Percentiles rank a stretch among this genome's conserved stretches.
Evolutionary conservation across 2,329 filamentous ascomycete genomes (phyloP).

Genomic region (Waltergamsia citrina): DNA sequence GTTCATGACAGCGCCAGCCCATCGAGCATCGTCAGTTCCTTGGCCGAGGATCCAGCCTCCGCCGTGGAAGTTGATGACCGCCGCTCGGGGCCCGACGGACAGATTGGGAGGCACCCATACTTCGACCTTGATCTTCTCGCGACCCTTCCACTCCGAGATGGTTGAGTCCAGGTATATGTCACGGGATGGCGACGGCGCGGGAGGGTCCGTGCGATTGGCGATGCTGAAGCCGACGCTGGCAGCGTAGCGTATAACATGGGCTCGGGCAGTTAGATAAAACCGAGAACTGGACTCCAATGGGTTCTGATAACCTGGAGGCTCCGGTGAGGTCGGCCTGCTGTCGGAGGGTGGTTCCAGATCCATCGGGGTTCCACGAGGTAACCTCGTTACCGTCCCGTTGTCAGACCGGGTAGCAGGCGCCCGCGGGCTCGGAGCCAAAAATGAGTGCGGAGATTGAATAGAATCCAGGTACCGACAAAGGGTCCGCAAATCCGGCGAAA

Average conservation of each 20-base stretch:
- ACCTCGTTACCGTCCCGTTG: no score
- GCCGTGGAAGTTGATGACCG: slow-evolving; percentile 58
- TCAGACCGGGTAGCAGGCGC: no score
- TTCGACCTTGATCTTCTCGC: slow-evolving; percentile 34
- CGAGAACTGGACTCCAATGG: slow-evolving; percentile 31
- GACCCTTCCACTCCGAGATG: slow-evolving; percentile 22
- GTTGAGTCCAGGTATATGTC: slow-evolving; percentile 33
- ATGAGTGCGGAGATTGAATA: no score
- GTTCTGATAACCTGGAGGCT: slow-evolving; percentile 29
- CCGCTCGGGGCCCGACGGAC: slow-evolving; percentile 30
- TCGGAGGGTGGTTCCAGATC: slow-evolving; percentile 16
- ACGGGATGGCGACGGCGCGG: slow-evolving; percentile 24
- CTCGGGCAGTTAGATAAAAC: slow-evolving; percentile 31
- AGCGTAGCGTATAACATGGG: slow-evolving; percentile 32
- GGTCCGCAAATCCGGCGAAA: no score
- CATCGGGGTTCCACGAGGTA: no score
- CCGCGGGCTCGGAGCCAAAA: no score
- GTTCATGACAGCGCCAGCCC: slow-evolving; percentile 42
- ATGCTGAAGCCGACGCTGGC: slow-evolving; percentile 32
- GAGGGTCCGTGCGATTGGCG: slow-evolving; percentile 28
- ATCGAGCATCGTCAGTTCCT: slow-evolving; percentile 54
- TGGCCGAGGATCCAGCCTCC: slow-evolving; percentile 57
- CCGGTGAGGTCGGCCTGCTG: slow-evolving; percentile 18
- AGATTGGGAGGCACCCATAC: slow-evolving; percentile 30
- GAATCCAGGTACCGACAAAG: no score